Evolutionary conservation across 305 asterid genomes (phyloP).

Genomic region (Stenogyne calaminthoides): DNA sequence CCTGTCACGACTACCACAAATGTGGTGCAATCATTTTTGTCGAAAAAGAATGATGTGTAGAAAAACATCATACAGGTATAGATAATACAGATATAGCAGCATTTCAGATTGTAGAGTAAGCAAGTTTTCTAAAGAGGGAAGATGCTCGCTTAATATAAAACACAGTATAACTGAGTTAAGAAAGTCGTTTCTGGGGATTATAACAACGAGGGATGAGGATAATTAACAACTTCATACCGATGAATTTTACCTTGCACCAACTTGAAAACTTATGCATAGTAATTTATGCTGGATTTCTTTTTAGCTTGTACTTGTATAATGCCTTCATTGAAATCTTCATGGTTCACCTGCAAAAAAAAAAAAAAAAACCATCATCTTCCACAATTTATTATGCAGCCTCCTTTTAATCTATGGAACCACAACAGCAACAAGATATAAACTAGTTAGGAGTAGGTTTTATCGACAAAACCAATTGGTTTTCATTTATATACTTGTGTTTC

Average conservation of each 20-base stretch:
- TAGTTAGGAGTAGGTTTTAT: background rate
- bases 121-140: background rate
- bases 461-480: background rate
- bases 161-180: background rate
- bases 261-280: conserved; percentile 57
- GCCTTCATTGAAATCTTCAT: conserved; percentile 49
- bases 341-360: conserved; percentile 49
- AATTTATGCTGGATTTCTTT: conserved; percentile 82
- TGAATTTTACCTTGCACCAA: background rate
- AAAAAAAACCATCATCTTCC: background rate
- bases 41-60: background rate
- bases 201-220: background rate
- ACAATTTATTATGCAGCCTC: background rate
- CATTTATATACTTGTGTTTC: background rate
- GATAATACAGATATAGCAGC: background rate
- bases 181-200: background rate
- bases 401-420: background rate
- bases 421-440: background rate
- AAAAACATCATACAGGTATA: background rate
- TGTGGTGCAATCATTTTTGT: background rate
- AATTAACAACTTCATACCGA: background rate
- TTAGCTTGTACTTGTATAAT: conserved; percentile 86
- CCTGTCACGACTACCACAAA: no score
- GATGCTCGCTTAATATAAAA: no score
- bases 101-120: background rate